These are phyloP conservation scores for Pterocarpus santalinus DNA, from an alignment of 306 rosid genomes.

Conservation along the genomic window DNA sequence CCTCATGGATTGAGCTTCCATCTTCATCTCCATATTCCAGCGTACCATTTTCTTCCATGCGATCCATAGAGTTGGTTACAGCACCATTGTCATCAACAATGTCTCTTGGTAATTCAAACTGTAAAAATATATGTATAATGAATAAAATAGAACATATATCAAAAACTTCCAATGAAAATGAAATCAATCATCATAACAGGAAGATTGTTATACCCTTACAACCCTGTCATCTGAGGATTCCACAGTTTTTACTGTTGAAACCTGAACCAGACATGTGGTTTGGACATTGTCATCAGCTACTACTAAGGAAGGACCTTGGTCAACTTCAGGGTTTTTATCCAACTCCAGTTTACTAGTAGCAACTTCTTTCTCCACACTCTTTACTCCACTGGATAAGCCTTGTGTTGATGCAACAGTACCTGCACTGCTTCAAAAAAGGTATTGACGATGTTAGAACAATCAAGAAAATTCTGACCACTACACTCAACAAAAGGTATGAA, in stretches of 20 bases:
- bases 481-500: background rate
- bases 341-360: slow-evolving; percentile 48
- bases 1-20: slow-evolving; percentile 57
- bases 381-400: slow-evolving; percentile 45
- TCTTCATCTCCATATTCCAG: slow-evolving; percentile 55
- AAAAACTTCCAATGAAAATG: background rate
- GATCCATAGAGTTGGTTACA: slow-evolving; percentile 53
- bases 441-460: slow-evolving; percentile 42
- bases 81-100: slow-evolving; percentile 53
- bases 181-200: slow-evolving; percentile 33
- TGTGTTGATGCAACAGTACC: slow-evolving; percentile 53
- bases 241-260: slow-evolving; percentile 53
- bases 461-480: slow-evolving; percentile 6
- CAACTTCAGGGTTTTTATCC: slow-evolving; percentile 53
- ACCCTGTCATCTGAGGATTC: slow-evolving; percentile 61
- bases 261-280: slow-evolving; percentile 48
- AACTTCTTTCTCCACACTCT: slow-evolving; percentile 50
- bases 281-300: slow-evolving; percentile 54
- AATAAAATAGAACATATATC: background rate
- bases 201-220: slow-evolving; percentile 64
- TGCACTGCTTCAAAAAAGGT: slow-evolving; percentile 57
- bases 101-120: slow-evolving; percentile 66
- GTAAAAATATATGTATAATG: slow-evolving; percentile 37
- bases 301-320: slow-evolving; percentile 43
- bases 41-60: slow-evolving; percentile 55